These are phyloP conservation scores for Colletotrichum sp. DNA, from an alignment of 2,329 filamentous ascomycete species.

Conservation along the genomic window DNA sequence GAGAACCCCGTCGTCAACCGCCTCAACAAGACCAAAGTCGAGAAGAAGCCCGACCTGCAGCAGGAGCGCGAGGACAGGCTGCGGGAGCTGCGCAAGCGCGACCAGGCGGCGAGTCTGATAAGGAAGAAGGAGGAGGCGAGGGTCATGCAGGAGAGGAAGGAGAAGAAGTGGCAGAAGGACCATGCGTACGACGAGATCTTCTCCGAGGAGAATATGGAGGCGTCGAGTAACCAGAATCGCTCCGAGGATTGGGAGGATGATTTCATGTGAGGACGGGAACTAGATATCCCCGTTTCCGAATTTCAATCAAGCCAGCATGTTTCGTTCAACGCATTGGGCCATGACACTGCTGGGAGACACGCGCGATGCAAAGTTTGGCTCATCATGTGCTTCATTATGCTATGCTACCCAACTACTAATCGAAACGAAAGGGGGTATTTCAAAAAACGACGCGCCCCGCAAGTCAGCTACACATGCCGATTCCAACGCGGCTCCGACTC, in stretches of 20 bases:
- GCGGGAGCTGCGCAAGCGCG: conserved; percentile 72
- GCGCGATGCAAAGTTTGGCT: neutral
- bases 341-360: neutral
- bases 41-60: conserved; percentile 83
- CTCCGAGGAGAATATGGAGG: conserved; percentile 78
- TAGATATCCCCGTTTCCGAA: neutral
- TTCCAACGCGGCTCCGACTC: conserved; percentile 16
- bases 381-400: neutral
- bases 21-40: conserved; percentile 95
- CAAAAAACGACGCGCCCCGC: neutral
- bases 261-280: conserved; percentile 72
- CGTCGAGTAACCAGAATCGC: conserved; percentile 84
- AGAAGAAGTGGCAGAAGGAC: conserved; percentile 94
- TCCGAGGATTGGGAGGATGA: conserved; percentile 82
- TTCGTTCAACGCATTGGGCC: neutral
- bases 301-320: neutral
- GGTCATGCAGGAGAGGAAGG: conserved; percentile 78
- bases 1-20: conserved; percentile 94
- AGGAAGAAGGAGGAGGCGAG: conserved; percentile 79
- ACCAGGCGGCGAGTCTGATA: conserved; percentile 65
- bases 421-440: conserved; percentile 13
- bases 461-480: conserved; percentile 24
- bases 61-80: conserved; percentile 81
- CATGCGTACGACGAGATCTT: conserved; percentile 96
- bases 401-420: neutral